Evolutionary conservation across 805 yeast species (phyloP), one percentile per base, ranked within the genome.

Genomic region (Saccharomycopsis olivae): DNA sequence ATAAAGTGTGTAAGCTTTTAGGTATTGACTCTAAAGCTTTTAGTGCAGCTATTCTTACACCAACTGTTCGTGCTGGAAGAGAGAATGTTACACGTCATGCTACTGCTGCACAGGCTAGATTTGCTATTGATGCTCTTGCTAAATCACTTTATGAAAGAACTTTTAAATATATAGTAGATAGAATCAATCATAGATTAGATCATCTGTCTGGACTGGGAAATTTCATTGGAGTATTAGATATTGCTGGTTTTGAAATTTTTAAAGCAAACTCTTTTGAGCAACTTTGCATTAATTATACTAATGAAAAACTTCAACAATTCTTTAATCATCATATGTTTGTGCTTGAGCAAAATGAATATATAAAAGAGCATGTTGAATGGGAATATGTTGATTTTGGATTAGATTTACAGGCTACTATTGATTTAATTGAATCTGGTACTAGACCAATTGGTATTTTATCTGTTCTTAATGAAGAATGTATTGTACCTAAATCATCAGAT

Each of bases 291-390:
- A 88, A 88, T 59, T 88, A 88, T 59, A 96, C 96, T 33, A 88
- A 88, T 61, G 97, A 89, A 65, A 89, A 89, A 62, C 70, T 89
- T 52, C 97, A 89, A 62, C 97, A 89, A 61, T 96, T 89, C 59
- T 89, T 89, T 62, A 89, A 88, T 54, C 96, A 87, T 65, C 96
- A 89, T 54, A 96, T 89, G 39, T 89, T 89, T 73, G 89, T 89
- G 57, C 71, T 92, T 47, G 98, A 89, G 58, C 97, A 92, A 66
- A 95, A 88, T 55, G 96, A 92, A 57, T 89, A 89, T 57, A 71
- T 87, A 39, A 75, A 73, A 44, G 97, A 89, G 63, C 82, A 88
- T 55, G 88, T 89, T 49, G 92, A 88, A 58, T 89, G 97, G 96
- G 80, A 89, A 8, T 89, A 89, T 53, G 80, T 89, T 36, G 98